These are phyloP conservation scores for Didymella segeticola DNA, from an alignment of 2,329 filamentous ascomycete species.

Conservation along the genomic window DNA sequence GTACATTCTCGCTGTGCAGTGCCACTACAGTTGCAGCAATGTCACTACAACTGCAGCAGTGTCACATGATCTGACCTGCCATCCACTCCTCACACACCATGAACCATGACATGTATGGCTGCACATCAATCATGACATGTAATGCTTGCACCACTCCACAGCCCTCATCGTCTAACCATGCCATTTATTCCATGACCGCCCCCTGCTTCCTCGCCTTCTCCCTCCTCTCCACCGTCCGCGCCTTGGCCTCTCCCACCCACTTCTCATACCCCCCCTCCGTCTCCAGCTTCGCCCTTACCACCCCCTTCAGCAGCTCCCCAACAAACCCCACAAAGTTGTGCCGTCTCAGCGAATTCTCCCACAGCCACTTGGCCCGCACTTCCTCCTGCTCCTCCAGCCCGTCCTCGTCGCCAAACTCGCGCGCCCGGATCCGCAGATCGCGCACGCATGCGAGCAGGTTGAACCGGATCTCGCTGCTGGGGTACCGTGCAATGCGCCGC, in stretches of 20 bases:
- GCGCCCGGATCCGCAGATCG: slow-evolving; percentile 78
- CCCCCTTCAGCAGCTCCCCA: slow-evolving; percentile 86
- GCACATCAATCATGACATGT: too few relatives aligned
- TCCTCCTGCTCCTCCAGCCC: slow-evolving; percentile 78
- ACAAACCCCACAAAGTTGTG: slow-evolving; percentile 98
- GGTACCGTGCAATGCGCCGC: slow-evolving; percentile 83
- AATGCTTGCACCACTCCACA: background rate
- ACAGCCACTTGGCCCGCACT: slow-evolving; percentile 86
- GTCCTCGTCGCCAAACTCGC: slow-evolving; percentile 83
- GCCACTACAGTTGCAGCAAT: too few relatives aligned
- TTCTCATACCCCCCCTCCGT: slow-evolving; percentile 71
- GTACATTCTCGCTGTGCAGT: too few relatives aligned
- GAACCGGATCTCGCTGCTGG: slow-evolving; percentile 87
- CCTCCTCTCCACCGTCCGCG: slow-evolving; percentile 59
- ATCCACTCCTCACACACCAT: too few relatives aligned
- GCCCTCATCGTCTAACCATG: background rate
- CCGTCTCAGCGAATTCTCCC: slow-evolving; percentile 89
- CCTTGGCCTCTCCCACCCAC: slow-evolving; percentile 75
- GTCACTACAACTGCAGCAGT: too few relatives aligned
- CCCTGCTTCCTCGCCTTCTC: slow-evolving; percentile 54
- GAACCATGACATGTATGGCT: too few relatives aligned
- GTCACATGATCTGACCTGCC: too few relatives aligned
- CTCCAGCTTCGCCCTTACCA: slow-evolving; percentile 75
- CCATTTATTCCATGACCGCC: slow-evolving; percentile 26
- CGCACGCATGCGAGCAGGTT: slow-evolving; percentile 92